phyloP scores from a whole-genome alignment of 2,329 filamentous ascomycete genomes.

The Podosphaera leucotricha region DNA sequence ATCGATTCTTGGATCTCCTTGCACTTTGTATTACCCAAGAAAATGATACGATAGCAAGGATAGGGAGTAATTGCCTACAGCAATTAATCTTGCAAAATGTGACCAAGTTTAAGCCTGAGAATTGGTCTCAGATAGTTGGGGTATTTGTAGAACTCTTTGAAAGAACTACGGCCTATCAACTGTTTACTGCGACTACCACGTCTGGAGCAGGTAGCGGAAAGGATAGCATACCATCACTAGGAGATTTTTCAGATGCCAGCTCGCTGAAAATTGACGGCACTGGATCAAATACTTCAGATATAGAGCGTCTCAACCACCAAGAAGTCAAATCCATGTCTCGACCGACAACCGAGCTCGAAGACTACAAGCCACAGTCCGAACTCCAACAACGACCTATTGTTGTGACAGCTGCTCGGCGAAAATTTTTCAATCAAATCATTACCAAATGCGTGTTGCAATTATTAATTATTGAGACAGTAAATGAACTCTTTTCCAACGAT shows the following conservation, averaged over 20 bases:
- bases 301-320: slow-evolving; percentile 13
- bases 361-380: slow-evolving; percentile 57
- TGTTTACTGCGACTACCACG: slow-evolving; percentile 62
- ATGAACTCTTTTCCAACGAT: slow-evolving; percentile 95
- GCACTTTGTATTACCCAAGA: slow-evolving; percentile 96
- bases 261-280: slow-evolving; percentile 38
- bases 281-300: slow-evolving; percentile 15
- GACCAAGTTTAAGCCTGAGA: slow-evolving; percentile 60
- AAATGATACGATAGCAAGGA: slow-evolving; percentile 92
- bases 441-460: slow-evolving; percentile 93
- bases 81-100: slow-evolving; percentile 95
- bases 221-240: slow-evolving; percentile 20
- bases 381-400: slow-evolving; percentile 75
- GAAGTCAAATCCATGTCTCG: slow-evolving; percentile 12
- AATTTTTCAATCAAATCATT: slow-evolving; percentile 98
- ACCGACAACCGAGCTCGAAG: slow-evolving; percentile 28
- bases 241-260: slow-evolving; percentile 21
- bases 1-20: slow-evolving; percentile 84
- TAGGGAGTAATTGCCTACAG: slow-evolving; percentile 94
- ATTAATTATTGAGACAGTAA: slow-evolving; percentile 98
- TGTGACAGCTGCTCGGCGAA: slow-evolving; percentile 74
- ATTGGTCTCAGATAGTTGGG: slow-evolving; percentile 88
- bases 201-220: slow-evolving; percentile 30
- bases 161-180: slow-evolving; percentile 76
- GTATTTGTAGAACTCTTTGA: slow-evolving; percentile 93